Evolutionary conservation across 352 stramenopile species (phyloP).

Genomic region (Chrysophaeum taylorii): DNA sequence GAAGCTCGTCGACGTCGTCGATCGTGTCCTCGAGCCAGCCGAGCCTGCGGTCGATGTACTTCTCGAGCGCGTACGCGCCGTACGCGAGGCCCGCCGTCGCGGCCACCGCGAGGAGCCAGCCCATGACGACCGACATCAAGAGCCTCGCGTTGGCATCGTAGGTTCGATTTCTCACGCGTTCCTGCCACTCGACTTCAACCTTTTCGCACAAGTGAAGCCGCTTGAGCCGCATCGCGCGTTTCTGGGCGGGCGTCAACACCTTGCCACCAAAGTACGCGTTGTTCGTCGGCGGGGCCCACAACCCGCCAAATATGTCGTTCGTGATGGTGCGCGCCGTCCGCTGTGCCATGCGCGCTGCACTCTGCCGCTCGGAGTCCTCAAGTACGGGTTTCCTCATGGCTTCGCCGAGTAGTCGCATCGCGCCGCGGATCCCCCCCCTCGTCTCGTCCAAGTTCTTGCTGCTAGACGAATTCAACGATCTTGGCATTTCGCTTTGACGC

Average conservation of each 20-base stretch:
- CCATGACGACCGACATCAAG: not conserved
- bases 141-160: not conserved
- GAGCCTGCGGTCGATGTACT: not conserved
- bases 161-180: not conserved
- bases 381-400: no score
- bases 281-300: not conserved
- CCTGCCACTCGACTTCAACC: not conserved
- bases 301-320: not conserved
- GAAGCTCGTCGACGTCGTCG: slow-evolving; percentile 4
- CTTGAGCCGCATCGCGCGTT: not conserved
- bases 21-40: not conserved
- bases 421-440: no score
- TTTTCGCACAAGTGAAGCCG: not conserved
- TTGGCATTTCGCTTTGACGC: no score
- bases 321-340: not conserved
- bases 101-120: not conserved
- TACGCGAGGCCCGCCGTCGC: not conserved
- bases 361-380: no score
- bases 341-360: no score
- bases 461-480: no score
- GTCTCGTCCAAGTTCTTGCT: no score
- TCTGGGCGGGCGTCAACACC: not conserved
- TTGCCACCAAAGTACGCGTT: not conserved
- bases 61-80: not conserved
- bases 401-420: no score